Conservation (phyloP, 495 filamentous ascomycete species). For the Sabuloglossum arenarium region DNA sequence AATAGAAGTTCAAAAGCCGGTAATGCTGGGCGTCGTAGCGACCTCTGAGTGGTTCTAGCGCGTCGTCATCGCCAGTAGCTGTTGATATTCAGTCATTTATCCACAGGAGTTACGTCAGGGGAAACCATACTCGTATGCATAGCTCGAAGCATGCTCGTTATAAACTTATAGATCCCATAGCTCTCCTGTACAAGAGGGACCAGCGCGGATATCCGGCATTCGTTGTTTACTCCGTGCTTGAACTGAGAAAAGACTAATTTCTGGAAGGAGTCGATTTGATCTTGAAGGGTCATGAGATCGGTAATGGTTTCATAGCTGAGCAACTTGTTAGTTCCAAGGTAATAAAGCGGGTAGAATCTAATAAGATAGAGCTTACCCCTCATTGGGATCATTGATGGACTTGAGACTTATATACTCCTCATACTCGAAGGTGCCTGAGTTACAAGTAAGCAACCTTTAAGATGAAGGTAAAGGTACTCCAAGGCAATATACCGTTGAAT, state of each 20-base stretch:
- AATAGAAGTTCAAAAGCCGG: constrained; percentile 91
- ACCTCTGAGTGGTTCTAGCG: constrained; percentile 68
- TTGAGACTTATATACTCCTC: constrained; percentile 98
- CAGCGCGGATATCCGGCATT: constrained; percentile 85
- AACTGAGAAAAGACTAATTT: constrained; percentile 97
- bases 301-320: constrained; percentile 79
- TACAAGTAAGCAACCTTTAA: background rate
- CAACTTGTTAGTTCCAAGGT: background rate
- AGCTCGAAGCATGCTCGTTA: constrained; percentile 82
- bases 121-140: constrained; percentile 74
- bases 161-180: constrained; percentile 94
- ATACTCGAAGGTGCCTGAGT: constrained; percentile 69
- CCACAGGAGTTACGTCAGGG: background rate
- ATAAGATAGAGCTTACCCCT: constrained; percentile 32
- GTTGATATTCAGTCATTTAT: constrained; percentile 5
- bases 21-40: constrained; percentile 92
- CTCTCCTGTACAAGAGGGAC: constrained; percentile 92
- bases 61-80: constrained; percentile 89
- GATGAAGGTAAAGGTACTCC: background rate
- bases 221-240: constrained; percentile 73
- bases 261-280: constrained; percentile 95
- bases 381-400: constrained; percentile 94
- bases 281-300: constrained; percentile 89
- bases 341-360: background rate
- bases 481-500: constrained; percentile 59